Evolutionary conservation across 2,329 filamentous ascomycete genomes (phyloP).

Genomic region (Teratosphaeria pseudoeucalypti): DNA sequence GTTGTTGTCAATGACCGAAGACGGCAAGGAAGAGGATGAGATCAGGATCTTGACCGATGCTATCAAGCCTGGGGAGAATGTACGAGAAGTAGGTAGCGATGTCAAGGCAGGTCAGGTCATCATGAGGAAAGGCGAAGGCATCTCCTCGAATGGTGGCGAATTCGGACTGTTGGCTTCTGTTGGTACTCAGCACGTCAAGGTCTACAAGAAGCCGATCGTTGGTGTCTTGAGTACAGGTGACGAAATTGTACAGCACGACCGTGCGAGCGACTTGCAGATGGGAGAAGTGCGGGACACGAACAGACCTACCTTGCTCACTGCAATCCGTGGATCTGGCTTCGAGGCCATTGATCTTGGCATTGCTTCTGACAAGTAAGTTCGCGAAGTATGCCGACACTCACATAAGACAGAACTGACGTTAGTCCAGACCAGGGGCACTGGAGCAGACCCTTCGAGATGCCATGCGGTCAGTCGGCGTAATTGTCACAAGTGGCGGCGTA

Average conservation of each 20-base stretch:
- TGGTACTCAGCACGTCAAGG: constrained; percentile 58
- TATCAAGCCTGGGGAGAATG: constrained; percentile 70
- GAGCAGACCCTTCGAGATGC: constrained; percentile 68
- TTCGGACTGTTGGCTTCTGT: constrained; percentile 82
- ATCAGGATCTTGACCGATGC: constrained; percentile 75
- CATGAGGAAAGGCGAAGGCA: constrained; percentile 65
- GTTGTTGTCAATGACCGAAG: constrained; percentile 62
- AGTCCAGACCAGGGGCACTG: constrained; percentile 52
- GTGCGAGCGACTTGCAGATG: constrained; percentile 50
- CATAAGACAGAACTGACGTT: constrained; percentile 6
- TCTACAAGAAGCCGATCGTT: constrained; percentile 67
- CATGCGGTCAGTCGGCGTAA: constrained; percentile 63
- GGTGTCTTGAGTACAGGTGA: constrained; percentile 91
- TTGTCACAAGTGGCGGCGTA: constrained; percentile 88
- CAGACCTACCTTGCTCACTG: constrained; percentile 73
- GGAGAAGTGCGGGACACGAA: constrained; percentile 94
- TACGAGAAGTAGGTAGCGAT: constrained; percentile 85
- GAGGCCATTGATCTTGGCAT: constrained; percentile 79
- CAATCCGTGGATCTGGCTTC: constrained; percentile 64
- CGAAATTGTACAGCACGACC: constrained; percentile 71
- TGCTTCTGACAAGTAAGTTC: constrained; percentile 53
- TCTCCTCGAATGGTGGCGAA: constrained; percentile 81
- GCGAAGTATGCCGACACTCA: neutral
- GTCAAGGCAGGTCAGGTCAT: constrained; percentile 60
- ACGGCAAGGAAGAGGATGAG: constrained; percentile 74